Evolutionary conservation across 139 green algal genomes (phyloP).

Genomic region (Chlamydomonas schloesseri): DNA sequence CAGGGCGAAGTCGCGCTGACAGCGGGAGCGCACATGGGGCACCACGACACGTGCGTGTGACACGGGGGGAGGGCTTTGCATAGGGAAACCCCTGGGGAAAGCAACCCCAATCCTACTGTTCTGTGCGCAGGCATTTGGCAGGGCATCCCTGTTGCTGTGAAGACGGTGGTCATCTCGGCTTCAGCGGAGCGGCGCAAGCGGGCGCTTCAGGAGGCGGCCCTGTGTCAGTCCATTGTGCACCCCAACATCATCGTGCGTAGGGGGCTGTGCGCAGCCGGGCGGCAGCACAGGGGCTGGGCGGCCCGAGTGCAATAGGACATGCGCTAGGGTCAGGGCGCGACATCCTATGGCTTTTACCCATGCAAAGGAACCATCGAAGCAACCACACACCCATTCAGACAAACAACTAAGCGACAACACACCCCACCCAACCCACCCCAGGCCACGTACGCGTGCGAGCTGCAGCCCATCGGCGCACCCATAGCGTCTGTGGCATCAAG

Average conservation of each 20-base stretch:
- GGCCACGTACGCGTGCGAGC: constrained; percentile 33
- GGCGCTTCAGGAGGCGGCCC: constrained; percentile 51
- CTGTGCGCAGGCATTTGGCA: constrained; percentile 31
- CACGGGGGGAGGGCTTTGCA: too few species aligned
- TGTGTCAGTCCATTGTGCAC: constrained; percentile 40
- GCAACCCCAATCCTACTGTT: too few species aligned
- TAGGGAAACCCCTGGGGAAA: too few species aligned
- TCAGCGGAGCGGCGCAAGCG: neutral
- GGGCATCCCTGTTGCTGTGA: constrained; percentile 36
- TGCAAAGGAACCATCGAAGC: too few species aligned
- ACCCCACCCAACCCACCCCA: neutral
- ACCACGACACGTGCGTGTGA: too few species aligned
- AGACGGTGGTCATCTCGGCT: constrained; percentile 34
- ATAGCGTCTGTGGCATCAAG: neutral
- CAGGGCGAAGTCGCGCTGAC: too few species aligned
- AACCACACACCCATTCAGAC: neutral
- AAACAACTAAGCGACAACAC: neutral
- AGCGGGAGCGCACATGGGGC: too few species aligned
- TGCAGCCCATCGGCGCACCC: neutral
- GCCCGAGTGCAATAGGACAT: too few species aligned
- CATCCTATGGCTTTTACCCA: too few species aligned
- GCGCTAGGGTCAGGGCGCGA: neutral
- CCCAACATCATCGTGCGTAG: neutral
- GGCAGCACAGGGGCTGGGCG: too few species aligned
- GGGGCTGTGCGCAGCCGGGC: neutral